A percentile compares a stretch with the other conserved stretches of the same genome.
Evolutionary conservation across 306 rosid species (phyloP).

Genomic region (Rubus idaeus): DNA sequence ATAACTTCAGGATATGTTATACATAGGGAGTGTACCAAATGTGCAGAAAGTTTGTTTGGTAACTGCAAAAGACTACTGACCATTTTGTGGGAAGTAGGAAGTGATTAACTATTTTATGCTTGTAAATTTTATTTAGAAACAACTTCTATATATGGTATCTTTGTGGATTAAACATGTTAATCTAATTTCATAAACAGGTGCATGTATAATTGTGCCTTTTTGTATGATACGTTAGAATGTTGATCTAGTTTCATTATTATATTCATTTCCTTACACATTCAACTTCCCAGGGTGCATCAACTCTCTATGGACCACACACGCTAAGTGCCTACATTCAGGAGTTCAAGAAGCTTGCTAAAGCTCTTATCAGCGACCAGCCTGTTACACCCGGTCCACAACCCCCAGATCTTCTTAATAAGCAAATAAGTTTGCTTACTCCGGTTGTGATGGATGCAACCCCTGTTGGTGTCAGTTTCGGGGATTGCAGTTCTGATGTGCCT

Average conservation of each 20-base stretch:
- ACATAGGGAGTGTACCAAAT: background rate
- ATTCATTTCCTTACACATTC: background rate
- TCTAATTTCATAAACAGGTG: background rate
- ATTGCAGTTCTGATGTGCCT: slow-evolving; percentile 59
- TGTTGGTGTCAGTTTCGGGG: slow-evolving; percentile 64
- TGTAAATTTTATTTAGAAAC: background rate
- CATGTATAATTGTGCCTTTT: background rate
- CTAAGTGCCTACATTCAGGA: slow-evolving; percentile 86
- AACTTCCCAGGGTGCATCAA: slow-evolving; percentile 77
- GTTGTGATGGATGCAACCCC: slow-evolving; percentile 76
- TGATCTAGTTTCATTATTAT: background rate
- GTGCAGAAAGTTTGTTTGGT: background rate
- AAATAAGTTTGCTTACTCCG: slow-evolving; percentile 76
- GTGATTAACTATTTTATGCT: background rate
- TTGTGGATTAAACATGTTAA: background rate
- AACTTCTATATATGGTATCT: background rate
- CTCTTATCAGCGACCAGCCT: slow-evolving; percentile 37
- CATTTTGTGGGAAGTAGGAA: background rate
- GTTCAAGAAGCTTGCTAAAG: slow-evolving; percentile 76
- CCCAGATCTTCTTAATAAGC: slow-evolving; percentile 70
- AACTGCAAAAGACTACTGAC: background rate
- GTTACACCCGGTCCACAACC: slow-evolving; percentile 76
- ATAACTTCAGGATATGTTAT: background rate
- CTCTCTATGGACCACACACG: slow-evolving; percentile 87
- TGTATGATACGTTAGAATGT: background rate